Base-by-base conservation (phyloP, 176 grass and related monocot genomes). In the Elymus sibiricus region DNA sequence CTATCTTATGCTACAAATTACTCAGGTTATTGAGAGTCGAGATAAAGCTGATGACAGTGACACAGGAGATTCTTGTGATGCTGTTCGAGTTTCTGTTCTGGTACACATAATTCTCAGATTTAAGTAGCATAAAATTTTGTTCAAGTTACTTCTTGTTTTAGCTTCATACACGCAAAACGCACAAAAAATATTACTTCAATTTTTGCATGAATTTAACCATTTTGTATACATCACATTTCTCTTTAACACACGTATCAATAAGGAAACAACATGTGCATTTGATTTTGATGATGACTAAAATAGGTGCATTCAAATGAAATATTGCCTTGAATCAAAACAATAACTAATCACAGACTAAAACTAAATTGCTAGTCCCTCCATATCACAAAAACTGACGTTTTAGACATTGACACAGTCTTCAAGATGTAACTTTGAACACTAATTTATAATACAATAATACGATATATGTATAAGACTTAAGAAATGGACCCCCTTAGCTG, bases 41-140 rank as follows among this genome's bases (percentile, higher is more conserved):
- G 93, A 94, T 87, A 92, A 90, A 59, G 65, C 85, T 67, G 93
- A 92, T 44, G 91, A 94, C 26, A 89, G 46, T 64, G 90, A 95
- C 26, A 12, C 76, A 14, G 83, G 80, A 49, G 93, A 95, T 59
- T 94, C 84, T 69, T 95, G 89, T 80, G 96, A 98, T 76, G 93
- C 96, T 29, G 96, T 98, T 63, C 93, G 91, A 85, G 93, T 98
- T 76, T 98, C 96, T 79, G 83, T 95, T 83, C 82, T 98, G 74
- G 96, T 98, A 95, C 8, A 80, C 66, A 29, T 53, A 85, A 21
- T 82, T 87, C 9, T 22, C 76, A 27, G 79, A 90, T 15, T 51
- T 89, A 73, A 56, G 65, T 74, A 53, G 27, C 71, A 70, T 19
- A 17, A 25, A 51, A 40, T 49, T 55, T 32, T 9, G 31, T 47